Evolutionary conservation across 2,329 filamentous ascomycete genomes (phyloP).

Genomic region (Colletotrichum tabaci): DNA sequence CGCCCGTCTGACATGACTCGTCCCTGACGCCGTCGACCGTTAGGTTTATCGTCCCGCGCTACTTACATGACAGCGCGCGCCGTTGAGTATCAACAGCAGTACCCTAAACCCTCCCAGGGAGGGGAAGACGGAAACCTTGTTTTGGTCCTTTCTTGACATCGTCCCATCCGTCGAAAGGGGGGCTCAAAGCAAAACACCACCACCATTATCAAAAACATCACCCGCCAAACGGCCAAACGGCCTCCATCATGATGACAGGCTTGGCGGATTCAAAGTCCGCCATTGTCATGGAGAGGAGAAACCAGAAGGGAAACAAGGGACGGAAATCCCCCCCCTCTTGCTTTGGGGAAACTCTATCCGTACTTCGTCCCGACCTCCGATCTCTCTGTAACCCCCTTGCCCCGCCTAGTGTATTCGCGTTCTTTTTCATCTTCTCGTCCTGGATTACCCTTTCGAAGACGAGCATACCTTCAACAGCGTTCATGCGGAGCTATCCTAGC

Average conservation of each 20-base stretch:
- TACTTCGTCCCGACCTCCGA: not conserved
- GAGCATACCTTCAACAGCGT: constrained; percentile 23
- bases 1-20: constrained; percentile 32
- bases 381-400: not conserved
- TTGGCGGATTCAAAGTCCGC: not conserved
- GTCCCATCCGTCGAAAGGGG: not conserved
- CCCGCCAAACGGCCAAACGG: too few species aligned
- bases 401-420: constrained; percentile 6
- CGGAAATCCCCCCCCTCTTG: not conserved
- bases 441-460: constrained; percentile 21
- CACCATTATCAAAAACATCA: not conserved
- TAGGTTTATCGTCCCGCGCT: constrained; percentile 34
- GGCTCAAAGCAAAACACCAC: constrained; percentile 4
- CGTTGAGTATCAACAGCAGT: too few species aligned
- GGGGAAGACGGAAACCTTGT: not conserved
- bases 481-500: constrained; percentile 29
- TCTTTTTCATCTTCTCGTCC: constrained; percentile 16
- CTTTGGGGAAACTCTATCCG: constrained; percentile 5
- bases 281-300: too few species aligned
- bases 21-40: constrained; percentile 33
- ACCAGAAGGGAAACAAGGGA: not conserved
- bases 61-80: not conserved
- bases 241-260: not conserved
- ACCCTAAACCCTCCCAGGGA: not conserved
- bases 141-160: not conserved